Base-by-base conservation (phyloP, 306 rosid genomes). In the Calophaca sinica region DNA sequence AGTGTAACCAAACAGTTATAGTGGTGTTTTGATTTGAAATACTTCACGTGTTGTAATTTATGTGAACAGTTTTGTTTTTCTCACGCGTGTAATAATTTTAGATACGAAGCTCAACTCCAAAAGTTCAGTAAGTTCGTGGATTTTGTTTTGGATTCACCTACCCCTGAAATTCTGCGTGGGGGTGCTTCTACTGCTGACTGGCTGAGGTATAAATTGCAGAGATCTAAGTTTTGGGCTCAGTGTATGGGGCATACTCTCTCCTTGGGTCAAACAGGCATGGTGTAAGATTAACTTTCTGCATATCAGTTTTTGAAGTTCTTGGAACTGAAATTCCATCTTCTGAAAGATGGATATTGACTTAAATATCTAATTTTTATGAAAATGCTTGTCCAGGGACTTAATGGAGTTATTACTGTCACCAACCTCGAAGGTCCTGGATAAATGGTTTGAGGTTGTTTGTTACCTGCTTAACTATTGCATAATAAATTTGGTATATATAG, bases 391-490 rank as follows among this genome's bases (percentile, higher is more conserved):
- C 89, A 90, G 96, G 80, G 84, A 90, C 62, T 88, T 90, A 26
- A 68, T 83, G 88, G 96, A 90, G 51, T 81, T 90, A 33, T 73
- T 90, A 60, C 48, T 90, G 59, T 90, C 93, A 70, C 93, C 93
- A 8, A 84, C 96, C 8, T 86, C 89, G 2, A 86, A 88, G 84
- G 87, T 86, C 81, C 72, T 90, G 72, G 84, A 90, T 80, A 90
- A 84, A 70, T 86, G 96, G 96, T 90, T 90, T 75, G 89, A 90
- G 96, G 96, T 67, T n/a, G 44, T 33, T 67, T n/a, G 44, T 33
- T 60, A 60, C 26, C 29, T 67, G 28, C 72, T 29, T 46, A 66
- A 45, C 20, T 46, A 10, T 67, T 44, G 36, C 49, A 44, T 7
- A 13, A 14, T 36, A 62, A 20, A 35, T 11, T 12, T 60, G 36